Evolutionary conservation across 495 filamentous ascomycete genomes (phyloP).

Genomic region (Emericellopsis terricola): DNA sequence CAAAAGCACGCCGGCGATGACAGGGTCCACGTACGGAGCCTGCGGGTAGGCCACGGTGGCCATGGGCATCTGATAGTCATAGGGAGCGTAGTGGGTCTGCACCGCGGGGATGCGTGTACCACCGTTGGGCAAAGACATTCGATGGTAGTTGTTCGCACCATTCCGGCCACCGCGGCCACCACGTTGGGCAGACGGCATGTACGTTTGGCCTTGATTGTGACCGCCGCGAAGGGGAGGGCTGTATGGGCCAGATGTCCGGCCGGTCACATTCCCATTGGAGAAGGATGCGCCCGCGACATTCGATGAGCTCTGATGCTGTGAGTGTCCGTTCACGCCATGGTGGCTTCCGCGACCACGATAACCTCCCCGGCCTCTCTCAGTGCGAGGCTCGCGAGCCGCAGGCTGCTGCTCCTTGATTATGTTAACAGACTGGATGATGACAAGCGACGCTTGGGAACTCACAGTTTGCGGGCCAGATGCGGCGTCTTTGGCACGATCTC

Average conservation of each 20-base stretch:
- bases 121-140: constrained; percentile 2
- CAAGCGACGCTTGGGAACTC: too few species aligned
- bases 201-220: constrained; percentile 1
- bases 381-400: constrained; percentile 10
- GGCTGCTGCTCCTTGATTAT: constrained; percentile 8
- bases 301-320: constrained; percentile 1
- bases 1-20: constrained; percentile 8
- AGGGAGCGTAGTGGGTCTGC: constrained; percentile 1
- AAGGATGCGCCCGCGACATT: too few species aligned
- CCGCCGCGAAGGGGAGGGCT: constrained; percentile 2
- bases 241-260: background rate
- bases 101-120: constrained; percentile 1
- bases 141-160: constrained; percentile 4
- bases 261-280: too few species aligned
- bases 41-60: constrained; percentile 1
- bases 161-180: constrained; percentile 1
- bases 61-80: constrained; percentile 1
- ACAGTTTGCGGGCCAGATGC: too few species aligned
- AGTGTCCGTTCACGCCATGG: constrained; percentile 1
- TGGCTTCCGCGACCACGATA: constrained; percentile 19
- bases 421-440: too few species aligned
- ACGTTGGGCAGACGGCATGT: background rate
- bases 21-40: too few species aligned
- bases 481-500: constrained; percentile 18
- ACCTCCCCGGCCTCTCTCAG: constrained; percentile 20